Evolutionary conservation across 2,329 filamentous ascomycete genomes (phyloP), one percentile per base, ranked within the genome.

Genomic region (Claviceps monticola): DNA sequence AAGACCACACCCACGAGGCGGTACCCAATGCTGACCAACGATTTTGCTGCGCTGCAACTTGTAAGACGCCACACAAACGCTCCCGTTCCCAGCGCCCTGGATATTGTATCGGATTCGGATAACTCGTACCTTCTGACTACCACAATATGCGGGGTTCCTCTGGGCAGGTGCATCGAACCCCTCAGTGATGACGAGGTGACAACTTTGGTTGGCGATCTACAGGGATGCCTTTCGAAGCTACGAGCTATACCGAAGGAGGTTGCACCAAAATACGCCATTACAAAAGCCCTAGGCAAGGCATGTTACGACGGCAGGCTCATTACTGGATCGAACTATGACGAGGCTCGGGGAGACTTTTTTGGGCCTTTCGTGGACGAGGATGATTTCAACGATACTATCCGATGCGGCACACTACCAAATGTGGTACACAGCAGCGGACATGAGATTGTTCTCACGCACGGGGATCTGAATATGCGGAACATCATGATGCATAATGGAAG

Each of bases 401-500:
- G 19, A 4, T n/a, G 47, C 2, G 9, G 13, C 0, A 44, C 44
- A 0, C 17, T 57, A 5, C 54, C 53, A 4, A 17, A 19, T 42
- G 39, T 53, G 17, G 42, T 39, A 11, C 53, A 56, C 5, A 7
- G 16, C 13, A 46, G 21, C 14, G 51, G 49, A 2, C 53, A 59
- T 23, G 11, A 21, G 0, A 53, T 57, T 16, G 64, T 71, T 0
- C 72, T 78, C 52, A 74, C 73, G 1, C 74, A 78, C 21, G 60
- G 61, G 5, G 62, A 67, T 34, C 51, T 67, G 0, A 63, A 59
- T 23, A 57, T 57, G 48, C 34, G 60, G 0, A 67, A 67, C 34
- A 52, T 66, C 5, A 17, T 67, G 1, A 56, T n/a, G n/a, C 51
- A 53, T 0, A 59, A 57, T 7, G 61, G 64, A 14, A 42, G 60